Conservation (phyloP, 768 basidiomycete species). For the Butyriboletus loyo region DNA sequence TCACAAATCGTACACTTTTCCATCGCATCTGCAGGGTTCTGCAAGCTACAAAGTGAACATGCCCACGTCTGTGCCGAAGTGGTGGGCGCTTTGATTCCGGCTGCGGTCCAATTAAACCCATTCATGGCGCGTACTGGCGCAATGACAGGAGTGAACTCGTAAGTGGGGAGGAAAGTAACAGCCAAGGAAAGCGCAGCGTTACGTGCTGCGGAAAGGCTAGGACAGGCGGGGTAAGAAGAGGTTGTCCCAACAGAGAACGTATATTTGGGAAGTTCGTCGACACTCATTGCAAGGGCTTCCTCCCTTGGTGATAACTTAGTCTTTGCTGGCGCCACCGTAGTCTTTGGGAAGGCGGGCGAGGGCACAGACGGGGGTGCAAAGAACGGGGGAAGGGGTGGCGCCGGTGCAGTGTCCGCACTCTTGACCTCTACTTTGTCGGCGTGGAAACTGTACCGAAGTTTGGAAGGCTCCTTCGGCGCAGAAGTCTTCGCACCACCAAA, state of each 20-base stretch:
- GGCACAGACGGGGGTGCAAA: constrained; percentile 30
- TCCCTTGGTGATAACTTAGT: constrained; percentile 27
- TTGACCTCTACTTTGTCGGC: constrained; percentile 45
- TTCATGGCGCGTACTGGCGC: constrained; percentile 26
- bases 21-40: constrained; percentile 35
- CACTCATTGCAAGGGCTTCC: constrained; percentile 26
- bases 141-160: constrained; percentile 29
- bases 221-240: constrained; percentile 15
- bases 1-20: constrained; percentile 49
- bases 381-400: constrained; percentile 12
- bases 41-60: constrained; percentile 50
- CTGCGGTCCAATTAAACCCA: constrained; percentile 61
- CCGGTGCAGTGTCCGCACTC: constrained; percentile 7
- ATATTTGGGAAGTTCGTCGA: constrained; percentile 36
- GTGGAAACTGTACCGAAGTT: constrained; percentile 69
- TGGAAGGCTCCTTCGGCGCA: constrained; percentile 74
- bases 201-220: constrained; percentile 23
- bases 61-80: constrained; percentile 43
- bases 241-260: constrained; percentile 20
- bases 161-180: constrained; percentile 45
- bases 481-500: constrained; percentile 42
- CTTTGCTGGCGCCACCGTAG: constrained; percentile 11
- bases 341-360: not conserved
- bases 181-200: constrained; percentile 41
- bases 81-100: constrained; percentile 50